phyloP scores from a whole-genome alignment of 2,329 filamentous ascomycete genomes.

The Fusarium albosuccineum region DNA sequence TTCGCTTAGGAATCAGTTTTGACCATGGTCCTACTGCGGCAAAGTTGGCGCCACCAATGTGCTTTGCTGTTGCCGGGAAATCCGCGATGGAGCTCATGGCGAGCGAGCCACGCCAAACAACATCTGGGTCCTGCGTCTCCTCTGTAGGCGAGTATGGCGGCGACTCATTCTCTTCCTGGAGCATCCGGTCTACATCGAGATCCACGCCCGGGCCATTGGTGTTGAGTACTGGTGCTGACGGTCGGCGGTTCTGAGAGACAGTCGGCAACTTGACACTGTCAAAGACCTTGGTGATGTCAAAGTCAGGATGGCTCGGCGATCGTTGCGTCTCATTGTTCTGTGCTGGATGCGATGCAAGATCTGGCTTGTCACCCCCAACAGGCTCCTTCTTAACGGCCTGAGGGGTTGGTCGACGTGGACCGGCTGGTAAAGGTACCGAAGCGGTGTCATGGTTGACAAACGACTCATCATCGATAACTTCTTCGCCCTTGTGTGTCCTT shows the following conservation, averaged over 20 bases:
- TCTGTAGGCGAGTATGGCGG: slow-evolving; percentile 88
- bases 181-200: slow-evolving; percentile 88
- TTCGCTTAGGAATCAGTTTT: slow-evolving; percentile 76
- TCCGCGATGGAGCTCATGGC: slow-evolving; percentile 83
- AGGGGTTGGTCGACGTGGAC: slow-evolving; percentile 38
- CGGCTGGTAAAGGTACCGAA: slow-evolving; percentile 47
- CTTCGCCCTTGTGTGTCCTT: slow-evolving; percentile 95
- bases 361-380: slow-evolving; percentile 39
- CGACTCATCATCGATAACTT: slow-evolving; percentile 84
- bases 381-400: slow-evolving; percentile 54
- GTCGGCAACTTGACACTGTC: slow-evolving; percentile 84
- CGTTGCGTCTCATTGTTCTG: slow-evolving; percentile 60
- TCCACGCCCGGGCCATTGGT: slow-evolving; percentile 77
- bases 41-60: slow-evolving; percentile 87
- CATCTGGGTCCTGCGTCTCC: slow-evolving; percentile 73
- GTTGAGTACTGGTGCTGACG: slow-evolving; percentile 61
- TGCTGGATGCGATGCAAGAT: slow-evolving; percentile 48
- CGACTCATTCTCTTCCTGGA: slow-evolving; percentile 84
- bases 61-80: slow-evolving; percentile 82
- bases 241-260: slow-evolving; percentile 59
- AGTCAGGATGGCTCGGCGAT: slow-evolving; percentile 70
- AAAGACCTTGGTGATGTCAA: slow-evolving; percentile 89
- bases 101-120: slow-evolving; percentile 83
- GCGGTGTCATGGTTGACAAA: slow-evolving; percentile 53
- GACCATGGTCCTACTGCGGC: slow-evolving; percentile 75